Conservation (phyloP, 1,284 basidiomycete genomes). For the Trichosporon ovoides region DNA sequence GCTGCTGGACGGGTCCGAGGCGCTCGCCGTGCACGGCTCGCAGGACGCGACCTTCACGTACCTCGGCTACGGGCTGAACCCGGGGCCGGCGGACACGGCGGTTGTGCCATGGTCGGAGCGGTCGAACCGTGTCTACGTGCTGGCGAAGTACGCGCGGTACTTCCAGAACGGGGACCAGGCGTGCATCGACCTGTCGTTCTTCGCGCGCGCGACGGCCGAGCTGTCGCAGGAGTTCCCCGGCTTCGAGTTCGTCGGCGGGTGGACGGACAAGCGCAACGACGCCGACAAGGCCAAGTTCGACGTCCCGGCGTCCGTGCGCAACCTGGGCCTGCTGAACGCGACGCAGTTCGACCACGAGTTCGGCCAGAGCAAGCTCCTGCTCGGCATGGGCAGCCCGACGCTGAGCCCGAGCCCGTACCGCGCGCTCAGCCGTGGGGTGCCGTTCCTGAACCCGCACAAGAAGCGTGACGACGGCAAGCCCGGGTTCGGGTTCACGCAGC, state of each 20-base stretch:
- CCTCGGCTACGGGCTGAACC: slow-evolving; percentile 15
- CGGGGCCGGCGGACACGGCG: not conserved
- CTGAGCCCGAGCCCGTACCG: slow-evolving; percentile 23
- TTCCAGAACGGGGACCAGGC: slow-evolving; percentile 18
- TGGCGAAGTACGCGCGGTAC: slow-evolving; percentile 25
- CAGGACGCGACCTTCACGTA: not conserved
- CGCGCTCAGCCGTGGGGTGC: slow-evolving; percentile 7
- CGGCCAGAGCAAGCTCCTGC: slow-evolving; percentile 17
- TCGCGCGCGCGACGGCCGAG: slow-evolving; percentile 15
- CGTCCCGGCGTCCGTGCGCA: slow-evolving; percentile 18
- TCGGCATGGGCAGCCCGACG: slow-evolving; percentile 25
- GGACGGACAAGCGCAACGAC: slow-evolving; percentile 14
- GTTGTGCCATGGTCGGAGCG: slow-evolving; percentile 12
- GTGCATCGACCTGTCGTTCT: slow-evolving; percentile 14
- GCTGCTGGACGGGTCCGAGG: slow-evolving; percentile 7
- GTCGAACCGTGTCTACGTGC: slow-evolving; percentile 22
- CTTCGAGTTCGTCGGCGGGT: slow-evolving; percentile 27
- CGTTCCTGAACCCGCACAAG: slow-evolving; percentile 12
- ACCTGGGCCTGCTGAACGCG: slow-evolving; percentile 20
- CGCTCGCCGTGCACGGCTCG: slow-evolving; percentile 4
- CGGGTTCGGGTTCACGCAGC: slow-evolving; percentile 4
- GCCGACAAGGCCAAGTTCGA: slow-evolving; percentile 7
- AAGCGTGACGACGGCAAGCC: not conserved
- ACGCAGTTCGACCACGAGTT: slow-evolving; percentile 11
- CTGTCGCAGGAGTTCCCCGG: slow-evolving; percentile 23